Base-by-base conservation (phyloP, 2,329 filamentous ascomycete species). In the Dothideomycetes sp. region DNA sequence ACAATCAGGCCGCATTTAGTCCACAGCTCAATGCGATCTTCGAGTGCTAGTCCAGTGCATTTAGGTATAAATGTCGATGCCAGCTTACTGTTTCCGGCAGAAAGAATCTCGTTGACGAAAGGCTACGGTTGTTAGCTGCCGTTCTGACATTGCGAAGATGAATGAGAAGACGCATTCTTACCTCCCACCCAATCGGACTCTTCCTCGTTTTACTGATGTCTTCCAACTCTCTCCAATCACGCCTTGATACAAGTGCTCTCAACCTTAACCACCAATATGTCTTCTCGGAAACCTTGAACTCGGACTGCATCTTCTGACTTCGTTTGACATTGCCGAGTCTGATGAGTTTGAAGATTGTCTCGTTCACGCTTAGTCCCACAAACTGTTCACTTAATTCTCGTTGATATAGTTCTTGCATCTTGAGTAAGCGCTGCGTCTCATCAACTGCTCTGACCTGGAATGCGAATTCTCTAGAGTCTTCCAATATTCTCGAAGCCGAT, bases 101-200 rank as follows among this genome's bases (percentile, higher is more conserved):
- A 79, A 1, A 96, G 68, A 19, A 84, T 78, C 52, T 93, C 81
- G 55, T 91, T 93, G 68, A 84, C 95, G 63, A 94, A 98, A 0
- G 89, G 86, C 79, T 87, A 27, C 7, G 7, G 22, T 27, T 12
- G 12, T 27, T 27, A 12, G 7, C 22, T 7, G 22, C 22, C 12
- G 7, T 12, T 7, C 7, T 27, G 7, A 52, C 24, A 47, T 40
- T 31, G 34, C 3, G 24, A 5, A 17, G 47, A 45, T 27, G 27
- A 31, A 32, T 31, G 34, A 34, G 15, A 15, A 19, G 14, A 18
- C 12, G 10, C 42, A 39, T 31, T 65, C 77, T 69, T 62, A 86
- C 83, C 75, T 94, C 86, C 91, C 91, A 98, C 9, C 89, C 89
- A 56, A 98, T 96, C 1, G 89, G 85, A 43, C 83, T 91, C 61